Percentiles rank a stretch among this genome's conserved stretches.
Evolutionary conservation across 2,329 filamentous ascomycete species (phyloP).

Genomic region (Scytalidium lignicola): DNA sequence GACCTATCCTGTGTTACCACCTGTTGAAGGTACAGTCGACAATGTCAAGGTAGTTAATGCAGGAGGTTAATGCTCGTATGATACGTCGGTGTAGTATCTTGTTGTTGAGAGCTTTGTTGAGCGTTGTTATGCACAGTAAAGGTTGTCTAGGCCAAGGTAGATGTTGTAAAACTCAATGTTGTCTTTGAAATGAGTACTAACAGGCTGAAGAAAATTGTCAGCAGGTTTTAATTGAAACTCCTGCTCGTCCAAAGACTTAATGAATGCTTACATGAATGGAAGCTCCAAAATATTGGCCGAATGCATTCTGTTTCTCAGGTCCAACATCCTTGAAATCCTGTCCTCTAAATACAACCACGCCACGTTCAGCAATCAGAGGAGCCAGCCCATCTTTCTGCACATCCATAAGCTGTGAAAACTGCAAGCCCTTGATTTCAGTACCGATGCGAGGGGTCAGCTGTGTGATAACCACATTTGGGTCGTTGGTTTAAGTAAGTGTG

Average conservation of each 20-base stretch:
- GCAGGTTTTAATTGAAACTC: no score
- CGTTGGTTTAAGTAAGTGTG: constrained; percentile 67
- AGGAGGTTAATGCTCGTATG: constrained; percentile 79
- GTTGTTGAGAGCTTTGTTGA: constrained; percentile 54
- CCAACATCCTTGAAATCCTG: constrained; percentile 54
- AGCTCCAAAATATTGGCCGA: constrained; percentile 72
- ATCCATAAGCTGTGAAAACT: constrained; percentile 29
- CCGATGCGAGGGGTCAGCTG: constrained; percentile 28
- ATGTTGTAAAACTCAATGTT: constrained; percentile 41
- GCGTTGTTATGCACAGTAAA: constrained; percentile 33
- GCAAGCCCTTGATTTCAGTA: constrained; percentile 31
- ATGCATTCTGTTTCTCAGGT: constrained; percentile 61
- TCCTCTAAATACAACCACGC: constrained; percentile 35
- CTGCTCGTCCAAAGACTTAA: no score
- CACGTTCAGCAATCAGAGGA: constrained; percentile 29
- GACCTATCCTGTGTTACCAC: constrained; percentile 77
- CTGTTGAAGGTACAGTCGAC: constrained; percentile 68
- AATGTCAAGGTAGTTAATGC: constrained; percentile 83
- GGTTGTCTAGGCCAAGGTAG: constrained; percentile 41
- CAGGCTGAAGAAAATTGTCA: constrained; percentile 40
- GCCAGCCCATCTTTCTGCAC: constrained; percentile 32
- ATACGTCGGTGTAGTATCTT: constrained; percentile 83
- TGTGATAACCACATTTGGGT: constrained; percentile 48
- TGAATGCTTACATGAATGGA: constrained; percentile 59
- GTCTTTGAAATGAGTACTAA: constrained; percentile 38